Evolutionary conservation across 306 rosid species (phyloP).

Genomic region (Neltuma alba): DNA sequence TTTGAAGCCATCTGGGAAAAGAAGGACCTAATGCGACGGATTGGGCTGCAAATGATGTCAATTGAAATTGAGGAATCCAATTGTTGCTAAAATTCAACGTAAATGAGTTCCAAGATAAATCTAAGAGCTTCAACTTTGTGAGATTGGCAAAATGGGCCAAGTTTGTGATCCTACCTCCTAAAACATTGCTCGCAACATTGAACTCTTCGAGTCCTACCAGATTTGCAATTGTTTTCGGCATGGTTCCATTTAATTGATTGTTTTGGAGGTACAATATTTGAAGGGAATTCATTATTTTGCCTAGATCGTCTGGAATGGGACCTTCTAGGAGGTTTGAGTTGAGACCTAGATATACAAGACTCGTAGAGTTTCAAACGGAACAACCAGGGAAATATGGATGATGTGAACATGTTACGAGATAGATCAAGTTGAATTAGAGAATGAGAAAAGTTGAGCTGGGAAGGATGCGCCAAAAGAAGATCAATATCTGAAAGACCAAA

Average conservation of each 20-base stretch:
- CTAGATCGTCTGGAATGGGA: neutral
- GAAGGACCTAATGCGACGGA: neutral
- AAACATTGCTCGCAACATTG: neutral
- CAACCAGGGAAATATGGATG: neutral
- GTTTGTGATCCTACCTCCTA: neutral
- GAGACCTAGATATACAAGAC: neutral
- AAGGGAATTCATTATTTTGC: neutral
- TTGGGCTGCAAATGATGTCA: fast-evolving
- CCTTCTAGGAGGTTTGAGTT: neutral
- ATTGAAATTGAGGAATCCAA: slow-evolving; percentile 36
- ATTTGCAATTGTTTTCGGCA: neutral
- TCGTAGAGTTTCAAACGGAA: neutral
- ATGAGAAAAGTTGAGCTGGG: neutral
- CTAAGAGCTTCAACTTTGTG: fast-evolving
- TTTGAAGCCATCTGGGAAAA: slow-evolving; percentile 35
- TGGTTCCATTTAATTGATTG: neutral
- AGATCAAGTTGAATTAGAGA: neutral
- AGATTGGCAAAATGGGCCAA: slow-evolving; percentile 13
- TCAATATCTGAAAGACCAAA: neutral
- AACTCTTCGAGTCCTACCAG: neutral
- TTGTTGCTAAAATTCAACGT: neutral
- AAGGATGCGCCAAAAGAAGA: neutral
- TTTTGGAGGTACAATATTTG: fast-evolving
- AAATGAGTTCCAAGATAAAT: neutral
- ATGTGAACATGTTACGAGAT: neutral